Percentiles rank a stretch among this genome's conserved stretches.
phyloP scores from a whole-genome alignment of 495 filamentous ascomycete genomes.

The Hyaloscypha hepaticicola region DNA sequence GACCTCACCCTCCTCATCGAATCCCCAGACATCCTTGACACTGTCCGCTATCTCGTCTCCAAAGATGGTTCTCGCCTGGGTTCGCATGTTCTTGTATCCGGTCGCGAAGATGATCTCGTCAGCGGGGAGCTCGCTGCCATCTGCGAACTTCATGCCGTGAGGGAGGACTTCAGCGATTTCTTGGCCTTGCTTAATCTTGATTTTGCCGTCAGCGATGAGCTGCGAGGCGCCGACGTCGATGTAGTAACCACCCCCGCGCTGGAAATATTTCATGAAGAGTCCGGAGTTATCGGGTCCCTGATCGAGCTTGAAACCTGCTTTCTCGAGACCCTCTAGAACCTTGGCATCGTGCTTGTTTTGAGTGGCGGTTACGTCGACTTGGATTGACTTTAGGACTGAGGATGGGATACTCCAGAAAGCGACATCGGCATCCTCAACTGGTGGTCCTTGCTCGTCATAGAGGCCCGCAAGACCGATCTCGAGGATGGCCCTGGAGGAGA shows the following conservation, averaged over 20 bases:
- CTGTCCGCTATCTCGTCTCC: slow-evolving; percentile 67
- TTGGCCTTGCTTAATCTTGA: slow-evolving; percentile 71
- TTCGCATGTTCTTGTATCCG: slow-evolving; percentile 78
- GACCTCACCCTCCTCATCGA: slow-evolving; percentile 73
- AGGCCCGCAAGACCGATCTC: slow-evolving; percentile 39
- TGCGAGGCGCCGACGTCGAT: slow-evolving; percentile 73
- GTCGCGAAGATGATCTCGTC: slow-evolving; percentile 83
- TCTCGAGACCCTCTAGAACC: slow-evolving; percentile 57
- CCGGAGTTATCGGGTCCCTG: slow-evolving; percentile 62
- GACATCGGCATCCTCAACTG: slow-evolving; percentile 64
- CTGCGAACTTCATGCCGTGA: slow-evolving; percentile 60
- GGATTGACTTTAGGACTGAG: slow-evolving; percentile 56
- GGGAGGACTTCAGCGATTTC: slow-evolving; percentile 31
- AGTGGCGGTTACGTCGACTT: slow-evolving; percentile 48
- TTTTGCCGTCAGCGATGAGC: slow-evolving; percentile 72
- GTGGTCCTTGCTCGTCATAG: slow-evolving; percentile 62
- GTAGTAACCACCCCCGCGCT: slow-evolving; percentile 75
- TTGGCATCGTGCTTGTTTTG: slow-evolving; percentile 52
- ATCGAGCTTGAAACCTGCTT: slow-evolving; percentile 69
- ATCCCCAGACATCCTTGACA: slow-evolving; percentile 70
- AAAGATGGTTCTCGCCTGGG: slow-evolving; percentile 59
- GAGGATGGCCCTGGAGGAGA: slow-evolving; percentile 53
- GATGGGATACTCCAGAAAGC: slow-evolving; percentile 53
- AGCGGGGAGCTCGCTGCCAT: slow-evolving; percentile 65
- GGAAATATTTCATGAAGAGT: slow-evolving; percentile 69